phyloP scores from a whole-genome alignment of 768 basidiomycete genomes.

The Russula olivacea region DNA sequence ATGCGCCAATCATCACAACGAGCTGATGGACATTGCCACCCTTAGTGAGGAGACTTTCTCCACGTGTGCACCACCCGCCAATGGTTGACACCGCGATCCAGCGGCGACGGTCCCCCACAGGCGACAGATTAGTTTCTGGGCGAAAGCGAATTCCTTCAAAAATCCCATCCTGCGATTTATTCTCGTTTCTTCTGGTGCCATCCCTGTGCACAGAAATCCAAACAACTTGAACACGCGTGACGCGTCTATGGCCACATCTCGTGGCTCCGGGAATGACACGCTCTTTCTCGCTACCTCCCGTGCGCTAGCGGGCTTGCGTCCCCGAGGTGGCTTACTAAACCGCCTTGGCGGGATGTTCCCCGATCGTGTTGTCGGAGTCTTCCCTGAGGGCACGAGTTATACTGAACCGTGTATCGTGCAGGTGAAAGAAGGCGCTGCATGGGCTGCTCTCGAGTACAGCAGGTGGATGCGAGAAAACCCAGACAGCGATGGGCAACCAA shows the following conservation, averaged over 20 bases:
- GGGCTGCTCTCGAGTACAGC: slow-evolving; percentile 90
- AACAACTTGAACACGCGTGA: slow-evolving; percentile 67
- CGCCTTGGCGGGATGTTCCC: slow-evolving; percentile 9
- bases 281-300: slow-evolving; percentile 90
- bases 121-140: slow-evolving; percentile 86
- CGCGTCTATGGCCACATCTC: neutral
- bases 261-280: slow-evolving; percentile 6
- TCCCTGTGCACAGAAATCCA: slow-evolving; percentile 91
- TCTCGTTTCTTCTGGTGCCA: slow-evolving; percentile 82
- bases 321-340: slow-evolving; percentile 11
- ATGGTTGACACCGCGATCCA: slow-evolving; percentile 29
- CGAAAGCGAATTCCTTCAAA: slow-evolving; percentile 79
- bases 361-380: slow-evolving; percentile 67
- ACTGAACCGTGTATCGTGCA: slow-evolving; percentile 92
- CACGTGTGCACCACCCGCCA: neutral
- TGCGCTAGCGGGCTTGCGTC: slow-evolving; percentile 66
- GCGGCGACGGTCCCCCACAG: slow-evolving; percentile 77
- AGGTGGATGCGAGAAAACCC: slow-evolving; percentile 63
- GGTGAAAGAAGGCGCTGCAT: slow-evolving; percentile 90
- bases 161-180: slow-evolving; percentile 70
- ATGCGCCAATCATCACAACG: slow-evolving; percentile 43
- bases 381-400: slow-evolving; percentile 93
- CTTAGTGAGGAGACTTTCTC: slow-evolving; percentile 33
- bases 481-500: slow-evolving; percentile 35
- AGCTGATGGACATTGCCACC: slow-evolving; percentile 54